phyloP scores from a whole-genome alignment of 2,329 filamentous ascomycete species.

The Ophiostoma quercus region DNA sequence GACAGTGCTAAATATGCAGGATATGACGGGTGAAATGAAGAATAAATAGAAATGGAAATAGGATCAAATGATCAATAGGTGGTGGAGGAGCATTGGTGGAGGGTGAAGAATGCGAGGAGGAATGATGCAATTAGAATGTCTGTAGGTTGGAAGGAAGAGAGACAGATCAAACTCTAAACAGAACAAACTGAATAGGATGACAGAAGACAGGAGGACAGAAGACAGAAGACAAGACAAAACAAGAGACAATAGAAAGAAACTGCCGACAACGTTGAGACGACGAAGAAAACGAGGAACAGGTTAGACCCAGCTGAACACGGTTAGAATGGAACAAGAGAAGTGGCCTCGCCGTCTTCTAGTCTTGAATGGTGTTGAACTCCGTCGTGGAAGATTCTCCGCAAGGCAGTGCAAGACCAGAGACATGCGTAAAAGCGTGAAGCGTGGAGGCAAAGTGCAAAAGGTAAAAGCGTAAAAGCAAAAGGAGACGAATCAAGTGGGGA shows the following conservation, averaged over 20 bases:
- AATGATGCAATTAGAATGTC: neutral
- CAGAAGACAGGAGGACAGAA: neutral
- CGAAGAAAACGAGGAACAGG: neutral
- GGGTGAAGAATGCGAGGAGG: neutral
- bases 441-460: neutral
- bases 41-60: neutral
- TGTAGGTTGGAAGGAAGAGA: neutral
- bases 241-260: neutral
- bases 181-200: neutral
- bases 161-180: neutral
- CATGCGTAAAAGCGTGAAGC: neutral
- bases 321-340: neutral
- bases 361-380: neutral
- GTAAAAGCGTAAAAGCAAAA: neutral
- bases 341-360: neutral
- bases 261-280: neutral
- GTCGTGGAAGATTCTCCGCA: slow-evolving; percentile 5
- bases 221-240: neutral
- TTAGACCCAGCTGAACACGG: neutral
- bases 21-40: neutral
- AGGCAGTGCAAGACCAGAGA: neutral
- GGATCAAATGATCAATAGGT: neutral
- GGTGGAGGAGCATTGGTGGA: neutral
- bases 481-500: neutral
- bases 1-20: neutral